Evolutionary conservation across 75 land plant genomes (phyloP).

Genomic region (Larix kaempferi): DNA sequence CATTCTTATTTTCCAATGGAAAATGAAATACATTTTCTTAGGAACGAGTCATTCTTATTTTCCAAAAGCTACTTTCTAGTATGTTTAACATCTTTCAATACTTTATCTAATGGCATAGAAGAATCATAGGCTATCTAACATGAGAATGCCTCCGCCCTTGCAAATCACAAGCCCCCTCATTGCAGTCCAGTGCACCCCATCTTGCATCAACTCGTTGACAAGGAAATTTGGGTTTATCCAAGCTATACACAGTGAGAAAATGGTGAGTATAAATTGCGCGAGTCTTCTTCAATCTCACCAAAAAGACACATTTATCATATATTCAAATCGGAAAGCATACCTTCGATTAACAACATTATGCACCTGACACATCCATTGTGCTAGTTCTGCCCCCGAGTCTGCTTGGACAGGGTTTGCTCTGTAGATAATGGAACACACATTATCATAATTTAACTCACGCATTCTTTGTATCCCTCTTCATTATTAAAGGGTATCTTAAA

Average conservation of each 20-base stretch:
- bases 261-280: not conserved
- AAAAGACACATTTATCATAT: not conserved
- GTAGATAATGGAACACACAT: slow-evolving; percentile 11
- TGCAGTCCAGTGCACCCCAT: slow-evolving; percentile 92
- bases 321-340: slow-evolving; percentile 25
- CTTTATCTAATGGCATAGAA: no score
- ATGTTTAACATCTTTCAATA: no score
- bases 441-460: no score
- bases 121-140: not conserved
- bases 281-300: not conserved
- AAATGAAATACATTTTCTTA: no score
- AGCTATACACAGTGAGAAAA: slow-evolving; percentile 34
- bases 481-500: not conserved
- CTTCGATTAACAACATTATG: slow-evolving; percentile 97
- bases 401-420: slow-evolving; percentile 85
- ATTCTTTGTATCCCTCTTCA: not conserved
- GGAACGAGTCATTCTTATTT: no score
- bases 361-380: slow-evolving; percentile 88
- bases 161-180: slow-evolving; percentile 76
- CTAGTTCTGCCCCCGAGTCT: slow-evolving; percentile 71
- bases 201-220: slow-evolving; percentile 86
- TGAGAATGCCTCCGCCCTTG: slow-evolving; percentile 27
- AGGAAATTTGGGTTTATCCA: slow-evolving; percentile 72
- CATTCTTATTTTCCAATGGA: no score
- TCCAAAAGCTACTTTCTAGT: no score